Conservation (phyloP, 75 land plant species). For the Ceratopteris richardii region DNA sequence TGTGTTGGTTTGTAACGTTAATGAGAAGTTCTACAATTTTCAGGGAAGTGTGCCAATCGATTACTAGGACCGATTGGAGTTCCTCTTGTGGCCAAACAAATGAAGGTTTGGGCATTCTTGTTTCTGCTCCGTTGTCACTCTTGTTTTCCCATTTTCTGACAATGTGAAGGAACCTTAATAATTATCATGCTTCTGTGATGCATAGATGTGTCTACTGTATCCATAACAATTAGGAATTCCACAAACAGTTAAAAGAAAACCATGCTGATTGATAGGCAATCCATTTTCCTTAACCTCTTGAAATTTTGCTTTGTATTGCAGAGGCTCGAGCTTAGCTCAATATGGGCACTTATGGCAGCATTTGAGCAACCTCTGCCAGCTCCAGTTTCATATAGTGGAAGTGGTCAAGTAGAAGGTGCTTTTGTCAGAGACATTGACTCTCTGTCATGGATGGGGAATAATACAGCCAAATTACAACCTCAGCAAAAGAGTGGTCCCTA, state of each 20-base stretch:
- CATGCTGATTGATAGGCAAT: too few species aligned
- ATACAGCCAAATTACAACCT: constrained; percentile 53
- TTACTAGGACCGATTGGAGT: constrained; percentile 84
- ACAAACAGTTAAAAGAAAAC: too few species aligned
- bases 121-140: not conserved
- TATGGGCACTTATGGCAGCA: constrained; percentile 96
- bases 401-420: constrained; percentile 69
- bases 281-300: too few species aligned
- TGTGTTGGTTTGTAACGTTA: too few species aligned
- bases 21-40: too few species aligned
- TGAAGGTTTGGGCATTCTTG: too few species aligned
- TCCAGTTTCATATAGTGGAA: constrained; percentile 11
- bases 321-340: constrained; percentile 85
- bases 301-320: constrained; percentile 14
- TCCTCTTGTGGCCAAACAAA: constrained; percentile 72
- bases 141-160: constrained; percentile 4
- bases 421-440: constrained; percentile 79
- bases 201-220: too few species aligned
- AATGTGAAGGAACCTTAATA: too few species aligned
- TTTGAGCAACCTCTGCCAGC: constrained; percentile 83
- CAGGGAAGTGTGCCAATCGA: constrained; percentile 98
- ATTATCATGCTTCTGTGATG: too few species aligned
- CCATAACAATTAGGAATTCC: too few species aligned
- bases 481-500: constrained; percentile 38
- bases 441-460: constrained; percentile 97